Evolutionary conservation across 805 yeast species (phyloP), one percentile per base, ranked within the genome.

Genomic region (Metschnikowia anglica): DNA sequence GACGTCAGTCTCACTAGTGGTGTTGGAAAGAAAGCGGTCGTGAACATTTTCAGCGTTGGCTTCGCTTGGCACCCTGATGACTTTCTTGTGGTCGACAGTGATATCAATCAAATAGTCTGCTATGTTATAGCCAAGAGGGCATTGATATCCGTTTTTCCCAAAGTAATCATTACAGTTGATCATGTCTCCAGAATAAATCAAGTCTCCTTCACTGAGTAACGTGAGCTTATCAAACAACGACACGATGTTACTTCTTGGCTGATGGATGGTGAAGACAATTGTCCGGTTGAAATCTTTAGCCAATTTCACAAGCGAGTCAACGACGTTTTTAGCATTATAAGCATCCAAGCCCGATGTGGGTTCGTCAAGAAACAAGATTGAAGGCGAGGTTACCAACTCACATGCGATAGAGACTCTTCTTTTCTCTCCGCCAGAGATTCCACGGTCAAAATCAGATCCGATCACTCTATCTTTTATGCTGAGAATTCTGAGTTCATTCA

Each of bases 301-400:
- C 44, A 93, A 72, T 44, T 85, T 76, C 2, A 86, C 91, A 34
- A 93, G 72, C 47, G 88, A 77, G 47, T 89, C 97, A 33, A 93
- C 74, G 6, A 93, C 99, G 54, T 90, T 88, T 58, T 79, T 81
- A 0, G 99, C 98, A 65, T 90, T 91, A 60, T 79, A 91, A 6
- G 97, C 83, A 62, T 93, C 99, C 45, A 93, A 72, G 0, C 99
- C 99, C 0, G 97, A 88, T 0, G 99, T 89, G 19, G 97, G 97
- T 60, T 89, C 97, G 64, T 89, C 97, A 41, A 89, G 66, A 54
- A 89, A 85, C 41, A 89, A 63, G 32, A 89, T 79, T 0, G 89
- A 77, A 1, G 97, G 97, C 1, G 89, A 82, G 0, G 97, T 89
- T 2, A 89, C 96, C 31, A 89, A 69, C 59, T 89, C 97, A 62